phyloP scores from a whole-genome alignment of 2,329 filamentous ascomycete genomes.

The Penicillium sp. region DNA sequence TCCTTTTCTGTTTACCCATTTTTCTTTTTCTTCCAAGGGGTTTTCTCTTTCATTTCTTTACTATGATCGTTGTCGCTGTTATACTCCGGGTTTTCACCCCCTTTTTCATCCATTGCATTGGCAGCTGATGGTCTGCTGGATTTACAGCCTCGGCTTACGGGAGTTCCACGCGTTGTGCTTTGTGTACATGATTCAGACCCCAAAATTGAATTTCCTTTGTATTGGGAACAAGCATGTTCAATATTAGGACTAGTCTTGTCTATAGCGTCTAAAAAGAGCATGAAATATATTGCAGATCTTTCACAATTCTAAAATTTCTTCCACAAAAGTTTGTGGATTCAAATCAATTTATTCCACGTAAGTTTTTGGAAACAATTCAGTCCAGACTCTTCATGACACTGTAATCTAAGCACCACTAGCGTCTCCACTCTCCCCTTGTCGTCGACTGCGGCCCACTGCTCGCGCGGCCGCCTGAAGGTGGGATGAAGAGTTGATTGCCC shows the following conservation, averaged over 20 bases:
- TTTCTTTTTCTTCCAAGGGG: neutral
- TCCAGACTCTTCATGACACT: conserved; percentile 12
- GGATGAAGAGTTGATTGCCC: conserved; percentile 10
- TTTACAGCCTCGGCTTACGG: conserved; percentile 17
- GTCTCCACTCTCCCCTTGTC: conserved; percentile 22
- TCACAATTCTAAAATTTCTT: neutral
- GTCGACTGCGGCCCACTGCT: conserved; percentile 23
- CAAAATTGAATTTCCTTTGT: neutral
- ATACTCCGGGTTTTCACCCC: conserved; percentile 5
- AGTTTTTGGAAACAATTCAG: neutral
- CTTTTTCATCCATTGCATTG: conserved; percentile 15
- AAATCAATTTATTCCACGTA: neutral
- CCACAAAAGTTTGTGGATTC: neutral
- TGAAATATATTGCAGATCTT: neutral
- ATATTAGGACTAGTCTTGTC: neutral
- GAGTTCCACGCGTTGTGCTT: conserved; percentile 17
- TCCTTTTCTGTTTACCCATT: neutral
- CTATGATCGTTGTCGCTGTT: conserved; percentile 13
- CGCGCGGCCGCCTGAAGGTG: conserved; percentile 21
- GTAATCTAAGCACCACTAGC: conserved; percentile 23
- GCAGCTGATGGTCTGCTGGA: conserved; percentile 12
- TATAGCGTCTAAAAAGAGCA: neutral
- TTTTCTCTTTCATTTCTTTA: conserved; percentile 1
- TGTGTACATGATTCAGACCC: conserved; percentile 7
- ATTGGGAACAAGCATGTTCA: neutral